A percentile compares a stretch with the other conserved stretches of the same genome.
phyloP scores from a whole-genome alignment of 2,329 filamentous ascomycete species.

The Hirsutella rhossiliensis region DNA sequence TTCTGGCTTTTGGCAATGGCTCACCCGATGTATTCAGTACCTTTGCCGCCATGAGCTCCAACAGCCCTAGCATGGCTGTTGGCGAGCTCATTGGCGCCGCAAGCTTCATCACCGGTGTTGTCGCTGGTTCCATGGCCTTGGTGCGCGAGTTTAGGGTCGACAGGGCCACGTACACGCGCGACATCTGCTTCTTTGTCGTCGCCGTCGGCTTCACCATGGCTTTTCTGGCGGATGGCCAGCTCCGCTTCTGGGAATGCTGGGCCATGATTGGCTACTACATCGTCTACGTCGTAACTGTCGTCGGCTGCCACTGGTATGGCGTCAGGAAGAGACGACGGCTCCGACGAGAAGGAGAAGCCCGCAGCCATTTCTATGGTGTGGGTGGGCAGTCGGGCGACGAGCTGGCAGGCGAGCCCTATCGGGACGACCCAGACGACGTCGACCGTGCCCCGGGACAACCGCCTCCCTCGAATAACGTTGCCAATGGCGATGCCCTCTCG shows the following conservation, averaged over 20 bases:
- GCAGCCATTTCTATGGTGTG: slow-evolving; percentile 58
- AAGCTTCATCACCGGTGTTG: slow-evolving; percentile 90
- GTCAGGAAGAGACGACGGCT: slow-evolving; percentile 47
- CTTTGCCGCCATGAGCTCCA: slow-evolving; percentile 93
- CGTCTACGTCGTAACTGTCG: slow-evolving; percentile 81
- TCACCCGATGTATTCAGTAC: slow-evolving; percentile 98
- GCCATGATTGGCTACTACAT: slow-evolving; percentile 85
- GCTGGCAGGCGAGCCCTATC: slow-evolving; percentile 46
- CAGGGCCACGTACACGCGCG: slow-evolving; percentile 78
- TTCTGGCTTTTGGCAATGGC: slow-evolving; percentile 93
- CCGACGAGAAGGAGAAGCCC: slow-evolving; percentile 57
- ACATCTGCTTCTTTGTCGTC: slow-evolving; percentile 84
- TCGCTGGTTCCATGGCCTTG: slow-evolving; percentile 92
- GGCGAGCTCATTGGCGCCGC: slow-evolving; percentile 93
- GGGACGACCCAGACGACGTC: slow-evolving; percentile 38
- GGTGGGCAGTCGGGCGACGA: slow-evolving; percentile 39
- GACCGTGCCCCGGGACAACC: slow-evolving; percentile 8
- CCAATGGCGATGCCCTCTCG: slow-evolving; percentile 23
- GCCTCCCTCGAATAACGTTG: slow-evolving; percentile 6
- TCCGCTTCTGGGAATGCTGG: slow-evolving; percentile 81
- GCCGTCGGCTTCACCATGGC: slow-evolving; percentile 79
- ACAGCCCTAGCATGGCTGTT: slow-evolving; percentile 92
- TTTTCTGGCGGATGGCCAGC: slow-evolving; percentile 72
- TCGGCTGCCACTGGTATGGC: slow-evolving; percentile 83
- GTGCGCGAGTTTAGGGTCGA: slow-evolving; percentile 92